phyloP scores from a whole-genome alignment of 441 rosid species.

The Populus trichocarpa region DNA sequence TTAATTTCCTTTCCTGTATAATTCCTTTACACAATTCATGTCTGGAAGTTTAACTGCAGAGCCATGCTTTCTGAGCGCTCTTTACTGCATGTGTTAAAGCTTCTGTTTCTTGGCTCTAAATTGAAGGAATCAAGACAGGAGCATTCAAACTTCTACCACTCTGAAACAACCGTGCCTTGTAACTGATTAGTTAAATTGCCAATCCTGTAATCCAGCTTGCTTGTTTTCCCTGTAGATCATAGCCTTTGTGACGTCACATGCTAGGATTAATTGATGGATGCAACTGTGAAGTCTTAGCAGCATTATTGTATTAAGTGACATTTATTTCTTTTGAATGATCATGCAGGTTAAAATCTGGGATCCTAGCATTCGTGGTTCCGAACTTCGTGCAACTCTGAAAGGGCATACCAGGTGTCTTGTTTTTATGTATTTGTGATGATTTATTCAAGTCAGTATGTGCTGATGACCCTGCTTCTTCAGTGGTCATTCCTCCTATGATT shows the following conservation, averaged over 20 bases:
- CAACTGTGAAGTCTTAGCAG: neutral
- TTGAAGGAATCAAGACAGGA: neutral
- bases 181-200: neutral
- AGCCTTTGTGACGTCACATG: neutral
- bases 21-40: constrained; percentile 9
- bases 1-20: constrained; percentile 11
- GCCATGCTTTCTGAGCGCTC: neutral
- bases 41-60: constrained; percentile 2
- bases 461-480: constrained; percentile 3
- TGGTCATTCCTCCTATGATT: constrained; percentile 4
- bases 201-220: neutral
- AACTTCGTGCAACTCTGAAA: constrained; percentile 52
- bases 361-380: constrained; percentile 98
- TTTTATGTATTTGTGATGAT: constrained; percentile 8
- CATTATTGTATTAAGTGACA: constrained; percentile 7
- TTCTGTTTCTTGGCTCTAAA: neutral
- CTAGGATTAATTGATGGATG: neutral
- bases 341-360: constrained; percentile 97
- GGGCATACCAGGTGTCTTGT: constrained; percentile 78
- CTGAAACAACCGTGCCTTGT: neutral
- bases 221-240: neutral
- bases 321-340: too few relatives aligned
- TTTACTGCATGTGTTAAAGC: neutral
- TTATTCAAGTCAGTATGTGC: neutral
- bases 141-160: neutral